Base-by-base conservation (phyloP, 2,329 filamentous ascomycete species). In the Apiospora sp. region DNA sequence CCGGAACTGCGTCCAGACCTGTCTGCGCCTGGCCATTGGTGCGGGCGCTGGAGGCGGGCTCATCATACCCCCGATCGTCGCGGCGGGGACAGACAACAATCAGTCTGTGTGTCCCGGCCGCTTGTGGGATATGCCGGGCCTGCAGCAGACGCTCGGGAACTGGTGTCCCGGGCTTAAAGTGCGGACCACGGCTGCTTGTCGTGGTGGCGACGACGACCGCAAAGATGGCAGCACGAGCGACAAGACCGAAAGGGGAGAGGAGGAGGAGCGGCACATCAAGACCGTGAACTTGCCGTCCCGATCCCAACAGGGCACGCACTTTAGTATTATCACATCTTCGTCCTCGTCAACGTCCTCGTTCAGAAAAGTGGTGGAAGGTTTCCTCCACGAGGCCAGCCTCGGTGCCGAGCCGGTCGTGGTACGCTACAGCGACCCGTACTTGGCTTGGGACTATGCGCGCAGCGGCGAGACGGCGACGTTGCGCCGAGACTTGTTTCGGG, bases 21-120 rank as follows among this genome's bases (percentile, higher is more conserved):
- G 73, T 24, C 8, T 73, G 24, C 71, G 73, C 4, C 69, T 73
- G n/a, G 73, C 71, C n/a, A 71, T 74, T 22, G 71, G 70, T 19
- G 67, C 48, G 4, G 73, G 73, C 13, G 73, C 73, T 3, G 51
- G 69, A 16, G 58, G 58, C 3, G 34, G 30, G 6, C 58, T 64
- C 19, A 30, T 73, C n/a, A 64, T 74, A n/a, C 37, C 73, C 14
- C 69, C 71, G 13, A 24, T 70, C 41, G 44, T 61, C 43, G 19
- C 34, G 34, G 16, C 22, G 58, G 58, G 10, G 22, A 16, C 30
- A 3, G 54, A 58, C 4, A 16, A 10, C 5, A 16, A 34, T 1
- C 8, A 37, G 19, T 49, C 19, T 19, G 54, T 64, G 19, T 64
- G 58, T 24, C 58, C 58, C 19, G 34, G 34, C 34, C 1, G 3